Evolutionary conservation across 2,329 filamentous ascomycete species (phyloP), one percentile per base, ranked within the genome.

Genomic region (Dactylellina parvicollis): DNA sequence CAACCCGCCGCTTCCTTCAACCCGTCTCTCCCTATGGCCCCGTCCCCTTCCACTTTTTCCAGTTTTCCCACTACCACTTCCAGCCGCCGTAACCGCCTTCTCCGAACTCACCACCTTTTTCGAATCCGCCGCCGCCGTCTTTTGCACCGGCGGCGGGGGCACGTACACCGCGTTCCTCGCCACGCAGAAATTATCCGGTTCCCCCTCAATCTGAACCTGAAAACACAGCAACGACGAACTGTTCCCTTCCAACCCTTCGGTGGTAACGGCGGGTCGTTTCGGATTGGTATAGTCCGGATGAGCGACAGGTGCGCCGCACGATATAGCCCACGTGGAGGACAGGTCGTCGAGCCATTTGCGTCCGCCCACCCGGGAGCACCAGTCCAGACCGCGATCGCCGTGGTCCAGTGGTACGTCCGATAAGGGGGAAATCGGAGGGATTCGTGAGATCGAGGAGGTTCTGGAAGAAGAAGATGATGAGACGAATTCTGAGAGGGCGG

Each of bases 141-240:
- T 42, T 10, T 30, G 3, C 24, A 4, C 18, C 14, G 22, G 12
- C 5, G 47, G 30, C 1, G 30, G 32, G 7, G 50, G 32, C 9
- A 30, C 40, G 34, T 65, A 72, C 5, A 64, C 18, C 9, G 59
- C 67, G 24, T 72, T 65, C 8, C 16, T 54, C 4, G 59, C 59
- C 12, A 72, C 67, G 44, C 67, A 72, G 26, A 72, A 65, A 32
- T 72, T 72, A 47, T 72, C 67, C 3, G 59, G 32, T 10, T 36
- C 14, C 2, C 49, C 34, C 5, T 57, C 44, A 22, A 72, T 16
- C 7, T 72, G 50, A 1, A 52, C 30, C 36, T 72, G 67, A 24
- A 72, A 72, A 46, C 67, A 72, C 3, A 72, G 12, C 16, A 67
- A n/a, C 4, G 52, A 54, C 8, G 16, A 22, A 10, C 22, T 54